Percentiles rank a stretch among this genome's conserved stretches.
phyloP scores from a whole-genome alignment of 176 grass and related monocot genomes.

The bread wheat (Triticum aestivum) region DNA sequence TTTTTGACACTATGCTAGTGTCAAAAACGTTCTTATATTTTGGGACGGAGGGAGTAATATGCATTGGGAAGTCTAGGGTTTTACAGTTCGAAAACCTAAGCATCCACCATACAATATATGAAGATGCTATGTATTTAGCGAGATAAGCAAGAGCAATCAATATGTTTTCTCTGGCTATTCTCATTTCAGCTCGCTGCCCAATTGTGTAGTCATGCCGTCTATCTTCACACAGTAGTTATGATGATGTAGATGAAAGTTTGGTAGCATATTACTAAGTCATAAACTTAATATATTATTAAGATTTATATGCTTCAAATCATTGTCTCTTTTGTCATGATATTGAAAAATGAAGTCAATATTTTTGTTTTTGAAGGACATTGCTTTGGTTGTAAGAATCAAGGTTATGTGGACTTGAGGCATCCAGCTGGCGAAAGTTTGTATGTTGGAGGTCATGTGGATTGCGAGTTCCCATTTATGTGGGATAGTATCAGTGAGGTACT shows the following conservation, averaged over 20 bases:
- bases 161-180: neutral
- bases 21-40: too few relatives aligned
- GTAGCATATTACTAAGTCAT: neutral
- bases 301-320: neutral
- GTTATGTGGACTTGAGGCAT: neutral
- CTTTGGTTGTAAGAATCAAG: constrained; percentile 19
- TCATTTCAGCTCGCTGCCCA: neutral
- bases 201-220: neutral
- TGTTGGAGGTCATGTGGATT: neutral
- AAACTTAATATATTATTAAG: neutral
- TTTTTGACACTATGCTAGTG: too few relatives aligned
- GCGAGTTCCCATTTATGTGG: neutral
- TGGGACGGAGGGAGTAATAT: neutral
- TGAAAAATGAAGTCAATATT: neutral
- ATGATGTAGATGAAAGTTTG: neutral
- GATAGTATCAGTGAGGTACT: neutral
- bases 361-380: neutral
- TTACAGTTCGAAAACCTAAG: neutral
- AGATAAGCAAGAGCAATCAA: neutral
- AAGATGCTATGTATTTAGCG: neutral
- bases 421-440: neutral
- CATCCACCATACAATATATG: neutral
- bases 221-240: neutral
- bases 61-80: neutral
- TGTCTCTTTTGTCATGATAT: neutral